Conservation (phyloP, 257 asterid genomes). For the Verbena officinalis region DNA sequence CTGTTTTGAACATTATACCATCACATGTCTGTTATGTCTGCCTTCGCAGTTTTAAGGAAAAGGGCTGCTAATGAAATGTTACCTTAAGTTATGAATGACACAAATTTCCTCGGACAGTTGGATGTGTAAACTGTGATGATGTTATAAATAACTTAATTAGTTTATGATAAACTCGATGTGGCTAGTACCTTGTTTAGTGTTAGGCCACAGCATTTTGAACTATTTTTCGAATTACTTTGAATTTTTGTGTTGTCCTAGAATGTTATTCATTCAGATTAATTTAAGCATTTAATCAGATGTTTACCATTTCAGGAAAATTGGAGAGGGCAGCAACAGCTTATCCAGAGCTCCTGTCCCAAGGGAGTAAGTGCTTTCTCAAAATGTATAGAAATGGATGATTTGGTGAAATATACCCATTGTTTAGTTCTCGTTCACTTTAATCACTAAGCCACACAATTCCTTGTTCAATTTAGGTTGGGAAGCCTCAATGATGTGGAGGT, state of each 20-base stretch:
- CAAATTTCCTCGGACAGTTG: not conserved
- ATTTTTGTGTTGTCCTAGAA: not conserved
- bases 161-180: not conserved
- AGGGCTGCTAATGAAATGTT: not conserved
- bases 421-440: constrained; percentile 17
- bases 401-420: not conserved
- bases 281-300: not conserved
- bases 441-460: constrained; percentile 27
- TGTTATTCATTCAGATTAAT: not conserved
- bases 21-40: not conserved
- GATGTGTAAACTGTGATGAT: not conserved
- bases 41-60: not conserved
- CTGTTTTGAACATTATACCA: not conserved
- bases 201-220: not conserved
- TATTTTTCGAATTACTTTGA: not conserved
- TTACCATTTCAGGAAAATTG: constrained; percentile 33
- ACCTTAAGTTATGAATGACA: not conserved
- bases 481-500: constrained; percentile 38
- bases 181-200: too few species aligned
- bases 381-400: not conserved
- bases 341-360: constrained; percentile 30
- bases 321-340: constrained; percentile 35
- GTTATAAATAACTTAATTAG: not conserved
- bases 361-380: constrained; percentile 35
- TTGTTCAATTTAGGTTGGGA: constrained; percentile 43